phyloP scores from a whole-genome alignment of 2,329 filamentous ascomycete species.

The Penicillium nordicum region DNA sequence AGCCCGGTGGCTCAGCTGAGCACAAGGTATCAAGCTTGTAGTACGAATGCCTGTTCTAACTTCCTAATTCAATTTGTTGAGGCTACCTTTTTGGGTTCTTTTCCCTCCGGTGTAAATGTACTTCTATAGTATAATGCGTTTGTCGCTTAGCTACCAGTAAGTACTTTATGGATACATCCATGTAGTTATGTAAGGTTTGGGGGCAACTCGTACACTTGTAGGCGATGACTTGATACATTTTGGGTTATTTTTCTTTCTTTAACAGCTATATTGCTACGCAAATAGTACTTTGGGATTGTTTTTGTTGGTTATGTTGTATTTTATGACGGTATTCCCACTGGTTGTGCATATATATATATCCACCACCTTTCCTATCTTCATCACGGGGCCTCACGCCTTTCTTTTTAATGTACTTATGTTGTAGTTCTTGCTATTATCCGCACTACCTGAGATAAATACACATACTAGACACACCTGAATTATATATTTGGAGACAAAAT shows the following conservation, averaged over 20 bases:
- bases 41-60: background rate
- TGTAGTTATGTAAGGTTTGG: background rate
- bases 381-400: background rate
- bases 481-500: background rate
- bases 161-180: background rate
- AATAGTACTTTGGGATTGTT: background rate
- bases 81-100: background rate
- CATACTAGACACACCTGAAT: background rate
- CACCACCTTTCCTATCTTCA: background rate
- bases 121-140: background rate
- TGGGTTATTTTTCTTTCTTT: background rate
- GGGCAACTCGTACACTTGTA: background rate
- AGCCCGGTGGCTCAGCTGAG: background rate
- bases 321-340: background rate
- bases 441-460: background rate
- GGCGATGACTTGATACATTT: background rate
- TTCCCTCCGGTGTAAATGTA: background rate
- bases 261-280: background rate
- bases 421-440: background rate
- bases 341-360: background rate
- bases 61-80: background rate
- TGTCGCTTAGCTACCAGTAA: background rate
- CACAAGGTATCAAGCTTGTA: conserved; percentile 1
- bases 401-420: no score
- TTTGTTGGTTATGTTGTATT: background rate